A percentile compares a stretch with the other conserved stretches of the same genome.
These are phyloP conservation scores for Fraxinus cuspidata DNA, from an alignment of 257 asterid species.

Conservation along the genomic window DNA sequence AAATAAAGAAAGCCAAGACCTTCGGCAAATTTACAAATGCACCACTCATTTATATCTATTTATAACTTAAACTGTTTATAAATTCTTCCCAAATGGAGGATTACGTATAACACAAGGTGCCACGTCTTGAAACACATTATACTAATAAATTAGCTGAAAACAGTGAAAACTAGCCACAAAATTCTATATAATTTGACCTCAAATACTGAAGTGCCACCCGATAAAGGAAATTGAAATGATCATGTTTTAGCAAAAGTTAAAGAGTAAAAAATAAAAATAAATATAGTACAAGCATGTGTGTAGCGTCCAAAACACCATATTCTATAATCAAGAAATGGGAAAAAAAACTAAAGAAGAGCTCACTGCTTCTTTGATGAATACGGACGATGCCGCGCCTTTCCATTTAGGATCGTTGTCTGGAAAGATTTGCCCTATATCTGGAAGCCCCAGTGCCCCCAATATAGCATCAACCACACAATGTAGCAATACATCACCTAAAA, in stretches of 20 bases:
- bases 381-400: constrained; percentile 93
- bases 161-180: neutral
- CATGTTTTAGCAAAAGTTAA: neutral
- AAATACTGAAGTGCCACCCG: neutral
- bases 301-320: neutral
- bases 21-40: neutral
- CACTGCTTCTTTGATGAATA: constrained; percentile 85
- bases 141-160: neutral
- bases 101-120: neutral
- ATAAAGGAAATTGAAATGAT: neutral
- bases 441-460: constrained; percentile 92
- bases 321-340: neutral
- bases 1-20: neutral
- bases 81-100: too few species aligned
- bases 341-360: constrained; percentile 24
- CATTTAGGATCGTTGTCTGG: constrained; percentile 97
- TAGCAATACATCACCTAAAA: constrained; percentile 86
- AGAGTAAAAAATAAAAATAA: neutral
- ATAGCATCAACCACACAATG: constrained; percentile 98
- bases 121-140: neutral
- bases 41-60: too few species aligned
- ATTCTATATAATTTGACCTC: neutral
- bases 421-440: constrained; percentile 92
- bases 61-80: too few species aligned
- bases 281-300: too few species aligned